Base-by-base conservation (phyloP, 2,329 filamentous ascomycete genomes). In the Beauveria rudraprayagi region DNA sequence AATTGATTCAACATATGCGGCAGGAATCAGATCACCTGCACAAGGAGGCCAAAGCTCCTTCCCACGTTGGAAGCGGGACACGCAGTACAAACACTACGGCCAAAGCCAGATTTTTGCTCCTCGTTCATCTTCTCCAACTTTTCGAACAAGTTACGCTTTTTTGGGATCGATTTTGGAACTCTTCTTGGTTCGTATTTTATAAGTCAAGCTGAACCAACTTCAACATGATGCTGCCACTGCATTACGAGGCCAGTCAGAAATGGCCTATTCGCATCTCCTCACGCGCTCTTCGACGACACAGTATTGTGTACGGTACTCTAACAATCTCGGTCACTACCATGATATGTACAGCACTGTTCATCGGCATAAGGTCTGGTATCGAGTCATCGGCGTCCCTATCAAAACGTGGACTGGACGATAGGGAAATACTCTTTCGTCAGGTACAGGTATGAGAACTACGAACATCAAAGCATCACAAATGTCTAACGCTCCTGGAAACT, bases 121-220 rank as follows among this genome's bases (percentile, higher is more conserved):
- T 30, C 14, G 16, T 11, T 54, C 22, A n/a, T 46, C 37, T 40
- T 30, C 37, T 14, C 40, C 37, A 28, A 40, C 34, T 30, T n/a
- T 50, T 56, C 34, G 51, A 44, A 14, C 52, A 41, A 19, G 47
- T 44, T 40, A 28, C 43, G 14, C 30, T 37, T 56, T 59, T 68
- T 67, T 63, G 64, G 59, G 61, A 58, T 62, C 63, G 40, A 56
- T 66, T 67, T 67, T 67, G 65, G 64, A 65, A 60, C 64, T 60
- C 61, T 63, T 69, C 65, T 70, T 70, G 68, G 65, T 61, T 65
- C 61, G 59, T 64, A 69, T 67, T 55, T 65, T 68, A 65, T 53
- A 46, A 34, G 47, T 19, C 40, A 47, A 41, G 5, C 6, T 30
- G 2, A 55, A 9, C 30, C 10, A 30, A 17, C 34, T 11, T 41